Conservation (phyloP, 371 early-diverging fungal genomes). For the Rhizomucor pusillus region DNA sequence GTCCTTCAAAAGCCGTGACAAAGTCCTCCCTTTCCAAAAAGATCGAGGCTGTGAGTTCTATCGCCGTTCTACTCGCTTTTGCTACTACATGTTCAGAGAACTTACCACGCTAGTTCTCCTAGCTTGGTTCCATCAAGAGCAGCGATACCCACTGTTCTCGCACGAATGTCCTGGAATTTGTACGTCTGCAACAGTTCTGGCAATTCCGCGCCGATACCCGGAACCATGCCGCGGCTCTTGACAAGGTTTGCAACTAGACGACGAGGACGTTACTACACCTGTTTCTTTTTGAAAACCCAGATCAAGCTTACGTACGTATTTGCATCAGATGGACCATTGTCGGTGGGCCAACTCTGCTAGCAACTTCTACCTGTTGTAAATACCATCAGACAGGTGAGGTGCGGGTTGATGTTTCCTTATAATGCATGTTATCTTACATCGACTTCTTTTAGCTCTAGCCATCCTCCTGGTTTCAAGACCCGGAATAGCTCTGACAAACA, state of each 20-base stretch:
- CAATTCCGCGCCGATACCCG: neutral
- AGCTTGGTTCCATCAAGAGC: neutral
- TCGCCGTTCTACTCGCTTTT: too few relatives aligned
- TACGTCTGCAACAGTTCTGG: neutral
- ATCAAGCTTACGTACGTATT: neutral
- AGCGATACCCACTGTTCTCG: neutral
- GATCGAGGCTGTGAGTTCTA: too few relatives aligned
- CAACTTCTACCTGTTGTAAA: neutral
- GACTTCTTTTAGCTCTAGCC: slow-evolving; percentile 1
- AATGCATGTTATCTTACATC: slow-evolving; percentile 10
- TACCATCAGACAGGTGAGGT: too few relatives aligned
- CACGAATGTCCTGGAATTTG: neutral
- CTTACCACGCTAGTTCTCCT: slow-evolving; percentile 1
- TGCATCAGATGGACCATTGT: too few relatives aligned
- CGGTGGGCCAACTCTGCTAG: too few relatives aligned
- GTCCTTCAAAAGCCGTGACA: neutral
- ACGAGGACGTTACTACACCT: too few relatives aligned
- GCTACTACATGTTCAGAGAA: neutral
- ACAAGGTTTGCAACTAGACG: too few relatives aligned
- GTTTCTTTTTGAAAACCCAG: neutral
- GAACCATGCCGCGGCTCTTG: neutral
- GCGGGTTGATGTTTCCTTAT: too few relatives aligned
- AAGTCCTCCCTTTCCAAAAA: neutral
- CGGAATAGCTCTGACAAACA: neutral
- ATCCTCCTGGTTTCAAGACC: neutral